phyloP scores from a whole-genome alignment of 2,329 filamentous ascomycete species.

The Exophiala phaeomuriformis region DNA sequence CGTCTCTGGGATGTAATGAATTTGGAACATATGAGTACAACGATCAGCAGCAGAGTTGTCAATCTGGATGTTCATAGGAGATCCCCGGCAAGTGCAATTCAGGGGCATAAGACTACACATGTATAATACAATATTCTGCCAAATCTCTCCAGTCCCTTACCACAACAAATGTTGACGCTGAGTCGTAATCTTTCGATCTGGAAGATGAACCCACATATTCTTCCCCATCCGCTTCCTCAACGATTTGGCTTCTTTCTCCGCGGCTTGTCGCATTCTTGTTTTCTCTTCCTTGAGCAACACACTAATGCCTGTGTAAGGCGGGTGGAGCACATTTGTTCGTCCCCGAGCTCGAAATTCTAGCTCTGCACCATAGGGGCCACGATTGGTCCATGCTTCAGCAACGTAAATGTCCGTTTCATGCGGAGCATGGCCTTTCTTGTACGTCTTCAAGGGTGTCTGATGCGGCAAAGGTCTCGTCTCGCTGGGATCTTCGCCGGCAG shows the following conservation, averaged over 20 bases:
- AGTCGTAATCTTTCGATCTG: slow-evolving; percentile 72
- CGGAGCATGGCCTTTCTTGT: slow-evolving; percentile 64
- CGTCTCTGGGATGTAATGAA: no score
- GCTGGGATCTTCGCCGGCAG: slow-evolving; percentile 15
- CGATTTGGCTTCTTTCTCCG: slow-evolving; percentile 70
- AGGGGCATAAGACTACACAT: no score
- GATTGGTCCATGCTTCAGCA: slow-evolving; percentile 85
- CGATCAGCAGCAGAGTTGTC: no score
- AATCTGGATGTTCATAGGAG: no score
- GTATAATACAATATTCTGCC: neutral
- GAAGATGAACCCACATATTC: slow-evolving; percentile 73
- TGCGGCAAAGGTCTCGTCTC: slow-evolving; percentile 22
- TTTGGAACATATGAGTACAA: no score
- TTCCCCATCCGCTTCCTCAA: slow-evolving; percentile 66
- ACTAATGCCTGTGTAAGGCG: slow-evolving; percentile 67
- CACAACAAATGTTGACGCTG: slow-evolving; percentile 89
- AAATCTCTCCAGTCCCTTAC: slow-evolving; percentile 44
- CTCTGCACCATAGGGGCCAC: slow-evolving; percentile 55
- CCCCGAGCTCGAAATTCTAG: slow-evolving; percentile 71
- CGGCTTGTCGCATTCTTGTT: slow-evolving; percentile 71
- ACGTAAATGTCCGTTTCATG: slow-evolving; percentile 79
- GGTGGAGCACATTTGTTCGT: slow-evolving; percentile 57
- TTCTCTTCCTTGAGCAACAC: slow-evolving; percentile 89
- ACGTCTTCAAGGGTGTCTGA: slow-evolving; percentile 50
- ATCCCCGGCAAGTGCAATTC: no score